Conservation (phyloP, 1,284 basidiomycete species). For the Tilletia setariae region DNA sequence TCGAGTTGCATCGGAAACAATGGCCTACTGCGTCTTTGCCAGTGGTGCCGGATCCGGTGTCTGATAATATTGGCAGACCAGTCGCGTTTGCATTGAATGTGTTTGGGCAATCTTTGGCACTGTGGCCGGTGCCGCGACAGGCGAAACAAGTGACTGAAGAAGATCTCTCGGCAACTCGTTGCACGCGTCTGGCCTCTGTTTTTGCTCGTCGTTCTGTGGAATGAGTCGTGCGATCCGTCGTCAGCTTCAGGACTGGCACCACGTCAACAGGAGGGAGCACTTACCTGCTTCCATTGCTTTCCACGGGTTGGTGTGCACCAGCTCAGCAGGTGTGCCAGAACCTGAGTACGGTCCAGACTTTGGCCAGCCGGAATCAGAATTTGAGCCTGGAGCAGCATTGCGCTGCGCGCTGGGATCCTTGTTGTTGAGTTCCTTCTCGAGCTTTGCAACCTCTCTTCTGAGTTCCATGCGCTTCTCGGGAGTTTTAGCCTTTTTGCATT, state of each 20-base stretch:
- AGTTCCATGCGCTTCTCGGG: conserved; percentile 33
- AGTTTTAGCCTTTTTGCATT: conserved; percentile 46
- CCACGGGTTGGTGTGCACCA: conserved; percentile 14
- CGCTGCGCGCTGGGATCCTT: too few relatives aligned
- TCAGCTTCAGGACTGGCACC: conserved; percentile 28
- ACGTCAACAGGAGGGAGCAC: neutral
- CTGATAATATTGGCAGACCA: neutral
- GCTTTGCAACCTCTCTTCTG: conserved; percentile 34
- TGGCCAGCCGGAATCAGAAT: too few relatives aligned
- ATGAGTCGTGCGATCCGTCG: neutral
- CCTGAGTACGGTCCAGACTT: too few relatives aligned
- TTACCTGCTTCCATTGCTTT: conserved; percentile 24
- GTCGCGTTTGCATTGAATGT: conserved; percentile 25
- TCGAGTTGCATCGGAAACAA: conserved; percentile 72
- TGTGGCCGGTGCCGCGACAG: conserved; percentile 78
- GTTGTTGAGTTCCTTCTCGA: conserved; percentile 28
- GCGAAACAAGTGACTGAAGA: conserved; percentile 75
- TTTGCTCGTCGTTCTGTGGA: conserved; percentile 24
- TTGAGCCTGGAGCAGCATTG: too few relatives aligned
- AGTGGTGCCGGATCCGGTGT: conserved; percentile 32
- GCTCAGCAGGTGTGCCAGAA: too few relatives aligned
- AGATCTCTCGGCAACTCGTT: conserved; percentile 66
- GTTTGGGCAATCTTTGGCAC: conserved; percentile 72
- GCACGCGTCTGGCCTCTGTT: conserved; percentile 65
- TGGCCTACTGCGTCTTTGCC: conserved; percentile 51